Evolutionary conservation across 2,329 filamentous ascomycete species (phyloP).

Genomic region (Sclerotinia trifoliorum): DNA sequence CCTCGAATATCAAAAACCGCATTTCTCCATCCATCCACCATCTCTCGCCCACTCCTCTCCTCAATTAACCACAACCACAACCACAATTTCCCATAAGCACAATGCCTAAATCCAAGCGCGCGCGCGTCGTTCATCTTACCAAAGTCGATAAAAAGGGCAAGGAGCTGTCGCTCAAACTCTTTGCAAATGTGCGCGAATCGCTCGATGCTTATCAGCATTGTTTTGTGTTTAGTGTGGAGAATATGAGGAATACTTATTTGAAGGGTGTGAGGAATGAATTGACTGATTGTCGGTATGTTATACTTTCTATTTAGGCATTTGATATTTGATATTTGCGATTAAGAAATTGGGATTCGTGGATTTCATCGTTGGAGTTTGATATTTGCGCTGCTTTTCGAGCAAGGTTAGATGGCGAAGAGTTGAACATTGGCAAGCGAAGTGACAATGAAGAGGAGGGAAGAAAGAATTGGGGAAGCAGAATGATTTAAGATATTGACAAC

Average conservation of each 20-base stretch:
- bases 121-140: constrained; percentile 84
- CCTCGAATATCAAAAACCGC: constrained; percentile 22
- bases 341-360: not conserved
- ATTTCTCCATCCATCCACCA: constrained; percentile 1
- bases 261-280: constrained; percentile 87
- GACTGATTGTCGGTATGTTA: constrained; percentile 72
- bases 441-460: not conserved
- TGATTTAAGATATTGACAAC: not conserved
- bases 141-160: constrained; percentile 92
- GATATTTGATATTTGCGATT: not conserved
- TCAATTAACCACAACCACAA: not conserved
- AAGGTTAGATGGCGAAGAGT: not conserved
- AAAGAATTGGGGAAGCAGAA: not conserved
- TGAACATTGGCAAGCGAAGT: too few species aligned
- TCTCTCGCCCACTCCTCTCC: not conserved
- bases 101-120: constrained; percentile 97
- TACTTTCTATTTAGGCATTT: not conserved
- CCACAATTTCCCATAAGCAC: constrained; percentile 19
- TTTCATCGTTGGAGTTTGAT: not conserved
- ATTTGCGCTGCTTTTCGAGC: not conserved
- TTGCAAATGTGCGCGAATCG: constrained; percentile 81
- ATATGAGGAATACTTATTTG: constrained; percentile 97
- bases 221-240: constrained; percentile 91
- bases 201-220: constrained; percentile 84
- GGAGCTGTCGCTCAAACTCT: constrained; percentile 82